Evolutionary conservation across 768 basidiomycete genomes (phyloP).

Genomic region (Calocybe indica): DNA sequence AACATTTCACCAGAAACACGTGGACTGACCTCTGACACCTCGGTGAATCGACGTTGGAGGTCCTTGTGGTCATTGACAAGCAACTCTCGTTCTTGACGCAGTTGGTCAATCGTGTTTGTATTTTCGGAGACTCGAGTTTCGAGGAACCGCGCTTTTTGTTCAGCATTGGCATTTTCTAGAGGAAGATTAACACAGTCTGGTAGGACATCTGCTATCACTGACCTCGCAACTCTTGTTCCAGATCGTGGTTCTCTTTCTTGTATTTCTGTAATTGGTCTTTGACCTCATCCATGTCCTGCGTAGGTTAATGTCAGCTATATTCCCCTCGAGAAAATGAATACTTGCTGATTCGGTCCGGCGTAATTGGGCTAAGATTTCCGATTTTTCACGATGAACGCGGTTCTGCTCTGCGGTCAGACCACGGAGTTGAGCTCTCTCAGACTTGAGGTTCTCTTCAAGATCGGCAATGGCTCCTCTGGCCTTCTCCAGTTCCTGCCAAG

Average conservation of each 20-base stretch:
- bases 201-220: constrained; percentile 11
- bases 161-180: constrained; percentile 57
- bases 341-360: constrained; percentile 67
- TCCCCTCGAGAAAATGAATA: not conserved
- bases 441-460: constrained; percentile 65
- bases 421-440: constrained; percentile 63
- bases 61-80: constrained; percentile 67
- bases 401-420: constrained; percentile 59
- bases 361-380: constrained; percentile 55
- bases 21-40: constrained; percentile 57
- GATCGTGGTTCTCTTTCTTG: constrained; percentile 68
- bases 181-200: not conserved
- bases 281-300: constrained; percentile 76
- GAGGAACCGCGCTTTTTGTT: constrained; percentile 68
- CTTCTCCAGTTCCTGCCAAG: constrained; percentile 61
- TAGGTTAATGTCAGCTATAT: not conserved
- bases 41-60: constrained; percentile 61
- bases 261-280: constrained; percentile 58
- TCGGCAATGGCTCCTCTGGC: constrained; percentile 61
- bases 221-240: constrained; percentile 75
- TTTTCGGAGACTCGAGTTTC: constrained; percentile 68
- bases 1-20: not conserved
- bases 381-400: constrained; percentile 57
- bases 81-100: constrained; percentile 71
- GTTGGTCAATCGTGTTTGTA: constrained; percentile 59